Conservation (phyloP, 2,329 filamentous ascomycete genomes). For the Penicillium frequentans region DNA sequence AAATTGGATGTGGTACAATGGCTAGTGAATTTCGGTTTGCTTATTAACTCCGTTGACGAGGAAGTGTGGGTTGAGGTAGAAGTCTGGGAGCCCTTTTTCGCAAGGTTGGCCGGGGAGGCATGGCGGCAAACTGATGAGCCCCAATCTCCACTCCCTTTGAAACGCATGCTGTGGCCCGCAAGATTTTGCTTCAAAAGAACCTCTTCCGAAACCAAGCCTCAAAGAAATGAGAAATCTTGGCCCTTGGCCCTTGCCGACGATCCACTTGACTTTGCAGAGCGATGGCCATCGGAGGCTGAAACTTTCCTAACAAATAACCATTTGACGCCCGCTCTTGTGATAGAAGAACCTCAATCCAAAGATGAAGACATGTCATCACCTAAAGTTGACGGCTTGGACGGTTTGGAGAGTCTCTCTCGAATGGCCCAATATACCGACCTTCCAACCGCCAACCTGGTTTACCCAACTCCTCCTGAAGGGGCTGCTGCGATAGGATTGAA, state of each 20-base stretch:
- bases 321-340: conserved; percentile 11
- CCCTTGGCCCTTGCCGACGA: conserved; percentile 27
- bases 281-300: conserved; percentile 36
- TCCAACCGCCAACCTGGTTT: conserved; percentile 46
- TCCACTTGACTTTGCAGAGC: conserved; percentile 45
- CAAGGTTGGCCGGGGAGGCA: conserved; percentile 35
- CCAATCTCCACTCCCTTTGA: conserved; percentile 34
- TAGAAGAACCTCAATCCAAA: conserved; percentile 26
- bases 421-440: conserved; percentile 42
- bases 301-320: conserved; percentile 21
- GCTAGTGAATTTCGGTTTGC: conserved; percentile 38
- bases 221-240: conserved; percentile 9
- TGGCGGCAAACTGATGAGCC: conserved; percentile 28
- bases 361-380: conserved; percentile 25
- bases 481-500: conserved; percentile 34
- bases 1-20: conserved; percentile 38
- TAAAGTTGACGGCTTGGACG: conserved; percentile 27
- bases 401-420: conserved; percentile 40
- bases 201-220: conserved; percentile 12
- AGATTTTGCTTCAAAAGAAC: conserved; percentile 43
- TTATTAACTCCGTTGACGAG: conserved; percentile 29
- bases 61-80: conserved; percentile 44
- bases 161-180: conserved; percentile 47
- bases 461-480: conserved; percentile 57
- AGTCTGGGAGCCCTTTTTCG: conserved; percentile 41